Conservation (phyloP, 139 green algal genomes). For the Tetradesmus lagerheimii region DNA sequence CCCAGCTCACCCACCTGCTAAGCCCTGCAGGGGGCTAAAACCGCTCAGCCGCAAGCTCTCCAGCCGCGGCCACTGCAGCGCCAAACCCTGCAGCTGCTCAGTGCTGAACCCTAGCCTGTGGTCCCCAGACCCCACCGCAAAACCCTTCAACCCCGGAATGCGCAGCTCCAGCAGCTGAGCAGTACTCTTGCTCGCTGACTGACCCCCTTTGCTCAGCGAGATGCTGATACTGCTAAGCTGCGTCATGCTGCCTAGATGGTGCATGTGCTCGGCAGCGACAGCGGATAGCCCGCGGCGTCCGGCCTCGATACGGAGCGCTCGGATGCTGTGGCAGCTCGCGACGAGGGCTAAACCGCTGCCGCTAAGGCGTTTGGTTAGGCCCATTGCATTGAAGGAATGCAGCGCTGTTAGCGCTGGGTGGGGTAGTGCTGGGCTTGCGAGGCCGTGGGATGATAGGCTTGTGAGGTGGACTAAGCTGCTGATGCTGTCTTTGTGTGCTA, state of each 20-base stretch:
- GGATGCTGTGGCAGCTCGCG: neutral
- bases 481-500: neutral
- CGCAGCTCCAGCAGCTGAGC: neutral
- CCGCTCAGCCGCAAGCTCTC: neutral
- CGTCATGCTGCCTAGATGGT: neutral
- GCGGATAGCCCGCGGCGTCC: neutral
- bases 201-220: neutral
- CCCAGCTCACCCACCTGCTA: neutral
- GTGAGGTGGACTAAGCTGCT: neutral
- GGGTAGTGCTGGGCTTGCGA: neutral
- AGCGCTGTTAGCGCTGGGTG: neutral
- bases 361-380: neutral
- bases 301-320: neutral
- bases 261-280: neutral
- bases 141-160: neutral
- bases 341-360: neutral
- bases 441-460: neutral
- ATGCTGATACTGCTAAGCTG: neutral
- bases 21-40: slow-evolving; percentile 1
- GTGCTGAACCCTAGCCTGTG: neutral
- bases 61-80: neutral
- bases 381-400: neutral
- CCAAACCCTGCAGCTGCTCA: slow-evolving; percentile 5
- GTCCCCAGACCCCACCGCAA: slow-evolving; percentile 1
- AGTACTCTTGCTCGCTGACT: neutral